Percentiles rank a stretch among this genome's conserved stretches.
Conservation (phyloP, 2,329 filamentous ascomycete genomes). For the Bimuria novae-zelandiae region DNA sequence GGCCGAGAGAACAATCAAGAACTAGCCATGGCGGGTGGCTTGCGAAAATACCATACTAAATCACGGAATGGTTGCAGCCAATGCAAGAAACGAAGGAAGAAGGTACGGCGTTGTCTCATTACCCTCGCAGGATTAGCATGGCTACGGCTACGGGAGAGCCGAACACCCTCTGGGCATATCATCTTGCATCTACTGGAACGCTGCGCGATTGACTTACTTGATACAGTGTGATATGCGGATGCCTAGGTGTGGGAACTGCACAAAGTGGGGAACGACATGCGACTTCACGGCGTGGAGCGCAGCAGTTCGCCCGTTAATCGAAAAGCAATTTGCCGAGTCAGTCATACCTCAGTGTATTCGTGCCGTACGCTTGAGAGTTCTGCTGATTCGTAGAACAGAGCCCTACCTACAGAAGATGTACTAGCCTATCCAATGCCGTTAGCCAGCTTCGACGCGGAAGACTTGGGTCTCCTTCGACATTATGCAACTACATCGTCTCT, state of each 20-base stretch:
- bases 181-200: background rate
- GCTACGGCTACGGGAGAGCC: background rate
- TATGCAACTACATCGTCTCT: conserved; percentile 19
- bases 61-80: conserved; percentile 29
- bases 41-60: conserved; percentile 28
- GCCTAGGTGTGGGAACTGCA: conserved; percentile 27
- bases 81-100: conserved; percentile 30
- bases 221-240: conserved; percentile 28
- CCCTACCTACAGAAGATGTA: conserved; percentile 6
- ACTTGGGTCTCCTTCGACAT: conserved; percentile 22
- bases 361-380: too few species aligned
- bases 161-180: conserved; percentile 1
- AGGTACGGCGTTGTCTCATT: conserved; percentile 13
- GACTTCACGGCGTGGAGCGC: conserved; percentile 24
- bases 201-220: conserved; percentile 8
- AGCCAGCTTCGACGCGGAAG: conserved; percentile 14
- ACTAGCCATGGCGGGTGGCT: conserved; percentile 15
- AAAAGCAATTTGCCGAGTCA: conserved; percentile 12
- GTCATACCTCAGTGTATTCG: background rate
- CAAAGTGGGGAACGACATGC: conserved; percentile 28
- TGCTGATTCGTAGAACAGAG: too few species aligned
- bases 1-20: background rate
- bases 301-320: conserved; percentile 14
- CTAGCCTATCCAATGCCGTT: conserved; percentile 11
- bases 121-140: conserved; percentile 3